Evolutionary conservation across 352 stramenopile genomes (phyloP).

Genomic region (Lagenidium giganteum): DNA sequence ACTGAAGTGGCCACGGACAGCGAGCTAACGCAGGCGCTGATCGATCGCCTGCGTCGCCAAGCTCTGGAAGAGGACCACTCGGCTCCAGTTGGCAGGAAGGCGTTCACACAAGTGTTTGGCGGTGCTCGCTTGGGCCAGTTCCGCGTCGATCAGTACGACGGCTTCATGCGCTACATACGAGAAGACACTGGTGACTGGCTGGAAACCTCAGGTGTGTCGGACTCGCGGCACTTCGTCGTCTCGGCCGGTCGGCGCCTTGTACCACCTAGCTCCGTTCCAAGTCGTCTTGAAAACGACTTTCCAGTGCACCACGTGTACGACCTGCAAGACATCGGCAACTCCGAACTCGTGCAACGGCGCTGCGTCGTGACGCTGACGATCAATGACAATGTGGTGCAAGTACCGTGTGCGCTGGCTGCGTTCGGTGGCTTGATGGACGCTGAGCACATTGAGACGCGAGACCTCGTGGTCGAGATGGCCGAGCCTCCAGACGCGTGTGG

Average conservation of each 20-base stretch:
- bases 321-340: slow-evolving; percentile 18
- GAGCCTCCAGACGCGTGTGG: slow-evolving; percentile 52
- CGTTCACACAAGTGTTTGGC: slow-evolving; percentile 40
- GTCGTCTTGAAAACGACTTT: no score
- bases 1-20: slow-evolving; percentile 9
- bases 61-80: background rate
- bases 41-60: background rate
- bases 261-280: no score
- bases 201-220: slow-evolving; percentile 43
- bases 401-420: slow-evolving; percentile 55
- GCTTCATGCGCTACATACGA: slow-evolving; percentile 49
- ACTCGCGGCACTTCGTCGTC: slow-evolving; percentile 19
- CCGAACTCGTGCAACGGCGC: slow-evolving; percentile 23
- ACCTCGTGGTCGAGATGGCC: no score
- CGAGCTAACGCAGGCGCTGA: background rate
- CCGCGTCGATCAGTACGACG: slow-evolving; percentile 52
- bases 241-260: background rate
- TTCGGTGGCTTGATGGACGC: slow-evolving; percentile 49
- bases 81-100: background rate
- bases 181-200: slow-evolving; percentile 69
- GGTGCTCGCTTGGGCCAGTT: slow-evolving; percentile 55
- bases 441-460: no score
- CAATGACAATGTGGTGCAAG: slow-evolving; percentile 12
- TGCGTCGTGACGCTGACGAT: slow-evolving; percentile 32
- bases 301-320: slow-evolving; percentile 51